Evolutionary conservation across 768 basidiomycete genomes (phyloP), one percentile per base, ranked within the genome.

Genomic region (Amanita subjunquillea): DNA sequence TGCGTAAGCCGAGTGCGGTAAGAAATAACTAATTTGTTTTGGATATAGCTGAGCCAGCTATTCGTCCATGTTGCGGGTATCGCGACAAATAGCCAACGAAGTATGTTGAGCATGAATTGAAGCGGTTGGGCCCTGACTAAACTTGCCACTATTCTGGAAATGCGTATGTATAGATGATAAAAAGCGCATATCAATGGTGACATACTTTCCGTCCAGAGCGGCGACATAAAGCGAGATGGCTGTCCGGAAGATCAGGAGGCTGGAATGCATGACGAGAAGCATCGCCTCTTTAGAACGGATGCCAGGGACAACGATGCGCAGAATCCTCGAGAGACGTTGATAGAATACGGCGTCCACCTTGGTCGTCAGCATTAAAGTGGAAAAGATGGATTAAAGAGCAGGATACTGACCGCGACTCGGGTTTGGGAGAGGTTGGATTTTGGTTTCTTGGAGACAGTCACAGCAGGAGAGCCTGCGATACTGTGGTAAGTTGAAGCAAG

Each of bases 261-360:
- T 82, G 12, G 92, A 90, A 67, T 98, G 94, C 76, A 91, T 86
- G 42, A 83, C 69, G 13, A 99, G 76, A 47, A 98, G 78, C 50
- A 88, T 68, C 0, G 92, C 91, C 66, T 97, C 94, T 58, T 91
- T 90, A 6, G 88, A 91, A 40, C 80, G 80, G 51, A 91, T 65
- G 40, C 85, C 76, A 3, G 94, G 95, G 51, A 97, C 91, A 20
- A 94, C 87, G 46, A 98, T 96, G 17, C 81, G 76, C 36, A 96
- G 72, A 47, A 99, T 84, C 29, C 69, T 68, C 22, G 78, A 75
- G 17, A 99, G 76, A 7, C 91, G 80, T 55, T 82, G 76, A 61
- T 92, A 94, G 70, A 98, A 98, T 17, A 90, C 64, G 2, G 87
- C 87, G 65, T 97, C 95, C n/a, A 95, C 85, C 85, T 92, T 60